Evolutionary conservation across 2,329 filamentous ascomycete genomes (phyloP).

Genomic region (Zymoseptoria crescenta): DNA sequence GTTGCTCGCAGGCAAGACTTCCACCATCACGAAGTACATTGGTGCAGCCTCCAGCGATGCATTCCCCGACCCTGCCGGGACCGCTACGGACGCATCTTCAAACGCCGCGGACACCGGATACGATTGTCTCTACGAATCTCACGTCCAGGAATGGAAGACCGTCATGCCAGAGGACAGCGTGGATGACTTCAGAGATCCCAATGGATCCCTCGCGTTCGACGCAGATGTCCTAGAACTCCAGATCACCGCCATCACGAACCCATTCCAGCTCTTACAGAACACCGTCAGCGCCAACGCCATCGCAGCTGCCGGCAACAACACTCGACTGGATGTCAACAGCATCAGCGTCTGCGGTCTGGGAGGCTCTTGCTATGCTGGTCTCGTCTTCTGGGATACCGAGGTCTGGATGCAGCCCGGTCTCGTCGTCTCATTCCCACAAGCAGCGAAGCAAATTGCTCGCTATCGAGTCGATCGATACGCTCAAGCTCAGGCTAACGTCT

Average conservation of each 20-base stretch:
- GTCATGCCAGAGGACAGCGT: conserved; percentile 55
- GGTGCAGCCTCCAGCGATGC: conserved; percentile 63
- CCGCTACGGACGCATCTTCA: conserved; percentile 49
- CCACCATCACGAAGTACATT: conserved; percentile 58
- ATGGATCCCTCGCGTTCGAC: conserved; percentile 51
- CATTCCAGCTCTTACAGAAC: conserved; percentile 51
- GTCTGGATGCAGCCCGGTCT: conserved; percentile 63
- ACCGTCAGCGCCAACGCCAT: conserved; percentile 49
- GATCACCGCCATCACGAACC: conserved; percentile 47
- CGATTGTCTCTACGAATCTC: conserved; percentile 45
- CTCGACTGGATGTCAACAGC: conserved; percentile 52
- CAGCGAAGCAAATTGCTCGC: conserved; percentile 55
- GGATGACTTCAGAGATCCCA: conserved; percentile 52
- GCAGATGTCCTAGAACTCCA: conserved; percentile 49
- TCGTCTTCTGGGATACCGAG: conserved; percentile 60
- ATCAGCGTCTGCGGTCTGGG: conserved; percentile 61
- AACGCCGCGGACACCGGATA: conserved; percentile 48
- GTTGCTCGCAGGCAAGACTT: conserved; percentile 46
- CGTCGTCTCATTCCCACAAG: conserved; percentile 54
- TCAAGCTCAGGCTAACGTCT: conserved; percentile 54
- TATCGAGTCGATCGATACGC: conserved; percentile 53
- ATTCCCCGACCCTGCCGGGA: conserved; percentile 49
- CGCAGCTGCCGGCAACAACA: conserved; percentile 40
- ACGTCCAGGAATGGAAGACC: conserved; percentile 54
- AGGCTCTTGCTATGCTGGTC: conserved; percentile 59